Percentiles rank a stretch among this genome's conserved stretches.
These are phyloP conservation scores for Salix brachista DNA, from an alignment of 345 rosid species.

Conservation along the genomic window DNA sequence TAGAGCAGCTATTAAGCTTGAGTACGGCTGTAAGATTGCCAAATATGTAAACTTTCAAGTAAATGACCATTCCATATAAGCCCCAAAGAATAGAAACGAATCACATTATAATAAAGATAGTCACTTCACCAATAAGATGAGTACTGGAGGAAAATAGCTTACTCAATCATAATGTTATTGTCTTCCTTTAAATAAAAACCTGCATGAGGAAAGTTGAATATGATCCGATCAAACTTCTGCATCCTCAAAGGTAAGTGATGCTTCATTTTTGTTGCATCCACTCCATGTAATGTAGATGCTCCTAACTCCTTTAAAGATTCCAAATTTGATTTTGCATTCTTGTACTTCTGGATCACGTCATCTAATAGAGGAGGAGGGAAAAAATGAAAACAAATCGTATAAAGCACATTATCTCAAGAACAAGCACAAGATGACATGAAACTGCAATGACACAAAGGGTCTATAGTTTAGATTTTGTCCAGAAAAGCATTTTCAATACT, in stretches of 20 bases:
- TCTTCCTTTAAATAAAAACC: constrained; percentile 53
- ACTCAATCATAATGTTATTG: constrained; percentile 23
- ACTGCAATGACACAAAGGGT: no score
- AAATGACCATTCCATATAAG: background rate
- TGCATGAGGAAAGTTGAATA: constrained; percentile 64
- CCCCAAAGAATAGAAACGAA: no score
- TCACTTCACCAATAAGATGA: no score
- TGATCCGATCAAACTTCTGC: constrained; percentile 45
- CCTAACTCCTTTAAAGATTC: constrained; percentile 31
- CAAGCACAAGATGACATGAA: background rate
- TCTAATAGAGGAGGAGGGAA: constrained; percentile 23
- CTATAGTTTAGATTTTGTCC: no score
- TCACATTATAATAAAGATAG: no score
- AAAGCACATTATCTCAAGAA: background rate
- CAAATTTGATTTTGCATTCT: constrained; percentile 41
- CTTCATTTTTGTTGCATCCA: constrained; percentile 51
- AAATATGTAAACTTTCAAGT: background rate
- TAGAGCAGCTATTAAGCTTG: background rate
- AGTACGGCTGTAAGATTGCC: background rate
- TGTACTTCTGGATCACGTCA: constrained; percentile 33
- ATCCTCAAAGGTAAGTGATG: constrained; percentile 25
- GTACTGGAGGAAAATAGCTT: background rate
- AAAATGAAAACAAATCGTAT: background rate
- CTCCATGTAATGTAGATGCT: constrained; percentile 42
- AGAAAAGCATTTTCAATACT: no score